phyloP scores from a whole-genome alignment of 75 land plant genomes.

The Pseudotsuga menziesii region DNA sequence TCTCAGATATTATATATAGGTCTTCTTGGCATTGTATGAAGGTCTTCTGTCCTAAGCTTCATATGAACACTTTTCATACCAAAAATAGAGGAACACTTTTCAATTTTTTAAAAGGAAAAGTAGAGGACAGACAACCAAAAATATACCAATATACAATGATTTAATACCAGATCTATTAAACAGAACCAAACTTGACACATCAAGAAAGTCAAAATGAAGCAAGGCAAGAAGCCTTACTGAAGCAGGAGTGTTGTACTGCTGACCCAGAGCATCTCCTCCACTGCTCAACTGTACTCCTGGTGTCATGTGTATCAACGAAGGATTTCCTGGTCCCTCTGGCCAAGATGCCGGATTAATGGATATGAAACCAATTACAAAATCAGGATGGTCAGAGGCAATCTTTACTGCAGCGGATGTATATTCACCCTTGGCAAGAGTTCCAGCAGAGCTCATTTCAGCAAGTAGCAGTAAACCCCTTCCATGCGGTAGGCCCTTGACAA shows the following conservation, averaged over 20 bases:
- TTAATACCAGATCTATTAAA: neutral
- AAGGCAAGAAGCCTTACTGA: slow-evolving; percentile 50
- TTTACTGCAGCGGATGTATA: slow-evolving; percentile 90
- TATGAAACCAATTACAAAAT: slow-evolving; percentile 98
- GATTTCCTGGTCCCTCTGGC: slow-evolving; percentile 65
- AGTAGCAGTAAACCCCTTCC: slow-evolving; percentile 85
- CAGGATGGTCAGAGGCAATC: slow-evolving; percentile 78
- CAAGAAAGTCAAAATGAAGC: neutral
- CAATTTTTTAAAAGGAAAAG: neutral
- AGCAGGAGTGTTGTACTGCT: slow-evolving; percentile 91
- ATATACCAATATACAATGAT: neutral
- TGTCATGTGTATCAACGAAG: slow-evolving; percentile 87
- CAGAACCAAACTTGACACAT: neutral
- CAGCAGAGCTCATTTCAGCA: slow-evolving; percentile 98
- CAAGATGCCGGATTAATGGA: slow-evolving; percentile 97
- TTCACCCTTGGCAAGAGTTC: slow-evolving; percentile 86
- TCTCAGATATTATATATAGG: no score
- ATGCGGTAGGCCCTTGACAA: slow-evolving; percentile 59
- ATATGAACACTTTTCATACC: no score
- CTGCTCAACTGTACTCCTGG: slow-evolving; percentile 93
- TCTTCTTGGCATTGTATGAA: no score
- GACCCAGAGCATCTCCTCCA: slow-evolving; percentile 95
- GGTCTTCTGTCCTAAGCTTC: no score
- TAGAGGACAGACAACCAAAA: neutral
- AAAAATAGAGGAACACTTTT: no score